A percentile compares a stretch with the other conserved stretches of the same genome.
These are phyloP conservation scores for Telfairia occidentalis DNA, from an alignment of 331 rosid species.

Conservation along the genomic window DNA sequence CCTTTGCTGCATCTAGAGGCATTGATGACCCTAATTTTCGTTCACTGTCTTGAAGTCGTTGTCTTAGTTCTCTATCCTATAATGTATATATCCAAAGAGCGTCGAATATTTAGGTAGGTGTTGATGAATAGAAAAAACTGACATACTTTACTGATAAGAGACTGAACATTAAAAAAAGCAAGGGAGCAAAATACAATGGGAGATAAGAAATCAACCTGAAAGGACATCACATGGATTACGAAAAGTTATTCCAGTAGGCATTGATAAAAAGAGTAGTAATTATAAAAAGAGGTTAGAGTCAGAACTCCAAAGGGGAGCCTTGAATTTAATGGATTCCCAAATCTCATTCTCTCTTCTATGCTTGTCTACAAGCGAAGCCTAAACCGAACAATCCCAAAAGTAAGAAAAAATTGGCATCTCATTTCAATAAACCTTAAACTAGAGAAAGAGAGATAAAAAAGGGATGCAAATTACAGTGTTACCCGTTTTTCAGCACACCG, in stretches of 20 bases:
- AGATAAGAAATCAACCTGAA: background rate
- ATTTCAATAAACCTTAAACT: background rate
- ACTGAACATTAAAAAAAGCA: background rate
- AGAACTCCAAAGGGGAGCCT: background rate
- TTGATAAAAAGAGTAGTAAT: background rate
- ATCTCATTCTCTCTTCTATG: background rate
- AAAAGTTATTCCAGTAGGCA: background rate
- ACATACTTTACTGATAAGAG: background rate
- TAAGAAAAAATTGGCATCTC: background rate
- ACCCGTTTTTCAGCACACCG: constrained; percentile 80
- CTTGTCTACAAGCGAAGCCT: background rate
- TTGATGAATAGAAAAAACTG: background rate
- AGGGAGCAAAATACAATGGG: background rate
- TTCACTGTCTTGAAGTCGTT: constrained; percentile 78
- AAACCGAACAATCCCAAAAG: background rate
- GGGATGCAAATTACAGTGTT: constrained; percentile 17
- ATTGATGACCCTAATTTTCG: constrained; percentile 69
- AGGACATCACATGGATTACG: background rate
- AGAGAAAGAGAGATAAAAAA: background rate
- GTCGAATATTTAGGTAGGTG: background rate
- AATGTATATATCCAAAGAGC: background rate
- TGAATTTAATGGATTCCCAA: background rate
- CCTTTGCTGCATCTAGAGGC: constrained; percentile 76
- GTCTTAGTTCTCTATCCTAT: constrained; percentile 70
- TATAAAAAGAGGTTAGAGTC: background rate